These are phyloP conservation scores for Diospyros lotus DNA, from an alignment of 148 eudicot species.

Conservation along the genomic window DNA sequence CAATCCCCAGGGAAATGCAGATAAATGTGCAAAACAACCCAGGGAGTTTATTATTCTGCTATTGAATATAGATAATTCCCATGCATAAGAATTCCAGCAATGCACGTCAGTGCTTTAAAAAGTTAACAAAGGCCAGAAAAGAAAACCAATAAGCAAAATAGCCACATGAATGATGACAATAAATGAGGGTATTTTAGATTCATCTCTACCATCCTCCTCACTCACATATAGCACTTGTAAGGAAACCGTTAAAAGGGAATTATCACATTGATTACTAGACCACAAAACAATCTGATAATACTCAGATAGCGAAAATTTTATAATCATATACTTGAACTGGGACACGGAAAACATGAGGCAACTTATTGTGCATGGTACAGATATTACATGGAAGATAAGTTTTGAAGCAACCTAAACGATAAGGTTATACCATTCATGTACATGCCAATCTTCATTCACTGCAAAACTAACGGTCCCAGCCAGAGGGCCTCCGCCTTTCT, in stretches of 20 bases:
- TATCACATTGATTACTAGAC: background rate
- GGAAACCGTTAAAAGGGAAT: background rate
- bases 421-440: conserved; percentile 1
- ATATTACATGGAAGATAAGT: conserved; percentile 7
- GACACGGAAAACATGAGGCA: background rate
- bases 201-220: background rate
- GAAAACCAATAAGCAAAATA: too few relatives aligned
- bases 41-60: too few relatives aligned
- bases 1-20: too few relatives aligned
- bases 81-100: background rate
- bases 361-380: conserved; percentile 11
- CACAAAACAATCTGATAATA: background rate
- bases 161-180: too few relatives aligned
- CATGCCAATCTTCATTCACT: conserved; percentile 13
- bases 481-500: conserved; percentile 87
- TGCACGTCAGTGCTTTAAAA: background rate
- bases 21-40: too few relatives aligned
- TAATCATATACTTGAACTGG: background rate
- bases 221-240: background rate
- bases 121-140: background rate
- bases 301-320: background rate
- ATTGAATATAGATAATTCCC: too few relatives aligned
- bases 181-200: background rate
- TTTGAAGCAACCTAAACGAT: background rate
- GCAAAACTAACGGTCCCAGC: conserved; percentile 71